phyloP scores from a whole-genome alignment of 2,329 filamentous ascomycete species.

The Penicillium sp. region DNA sequence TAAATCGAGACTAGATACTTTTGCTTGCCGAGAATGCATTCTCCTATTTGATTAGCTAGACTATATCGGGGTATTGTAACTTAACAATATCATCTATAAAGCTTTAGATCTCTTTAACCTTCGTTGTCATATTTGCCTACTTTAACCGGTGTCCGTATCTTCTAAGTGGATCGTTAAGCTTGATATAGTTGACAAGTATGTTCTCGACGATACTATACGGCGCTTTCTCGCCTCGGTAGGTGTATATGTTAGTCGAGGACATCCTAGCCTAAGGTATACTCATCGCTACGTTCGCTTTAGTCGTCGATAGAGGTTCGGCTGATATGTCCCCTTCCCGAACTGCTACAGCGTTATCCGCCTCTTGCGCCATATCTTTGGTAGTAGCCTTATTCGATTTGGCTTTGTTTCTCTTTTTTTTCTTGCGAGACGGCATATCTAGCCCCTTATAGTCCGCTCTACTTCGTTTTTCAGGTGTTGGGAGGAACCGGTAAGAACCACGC shows the following conservation, averaged over 20 bases:
- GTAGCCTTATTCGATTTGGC: neutral
- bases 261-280: neutral
- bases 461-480: conserved; percentile 1
- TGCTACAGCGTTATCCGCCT: neutral
- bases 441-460: neutral
- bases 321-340: neutral
- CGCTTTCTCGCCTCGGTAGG: neutral
- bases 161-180: neutral
- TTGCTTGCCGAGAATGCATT: conserved; percentile 7
- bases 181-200: neutral
- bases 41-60: conserved; percentile 10
- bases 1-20: conserved; percentile 8
- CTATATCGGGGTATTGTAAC: conserved; percentile 5
- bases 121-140: conserved; percentile 1
- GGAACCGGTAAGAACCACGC: conserved; percentile 7
- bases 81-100: conserved; percentile 7
- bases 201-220: neutral
- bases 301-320: neutral
- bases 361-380: neutral
- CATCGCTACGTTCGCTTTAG: neutral
- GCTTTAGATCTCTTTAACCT: conserved; percentile 5
- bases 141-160: neutral
- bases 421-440: neutral
- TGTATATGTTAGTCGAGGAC: neutral
- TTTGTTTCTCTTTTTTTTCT: neutral